phyloP scores from a whole-genome alignment of 2,329 filamentous ascomycete species.

The Claviceps sp. region DNA sequence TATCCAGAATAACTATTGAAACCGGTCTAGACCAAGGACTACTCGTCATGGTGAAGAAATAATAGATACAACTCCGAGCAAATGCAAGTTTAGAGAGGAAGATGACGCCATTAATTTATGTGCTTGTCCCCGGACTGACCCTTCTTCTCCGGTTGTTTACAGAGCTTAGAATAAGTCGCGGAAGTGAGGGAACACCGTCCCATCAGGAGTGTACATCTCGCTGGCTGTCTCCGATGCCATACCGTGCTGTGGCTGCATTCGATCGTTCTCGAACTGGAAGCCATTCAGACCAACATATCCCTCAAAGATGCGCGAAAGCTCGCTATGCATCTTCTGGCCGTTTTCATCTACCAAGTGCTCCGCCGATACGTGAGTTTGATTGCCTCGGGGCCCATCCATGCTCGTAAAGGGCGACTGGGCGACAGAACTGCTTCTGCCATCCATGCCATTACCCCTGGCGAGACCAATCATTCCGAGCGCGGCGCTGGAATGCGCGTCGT shows the following conservation, averaged over 20 bases:
- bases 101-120: not conserved
- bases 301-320: conserved; percentile 37
- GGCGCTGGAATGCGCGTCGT: conserved; percentile 38
- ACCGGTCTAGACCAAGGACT: no score
- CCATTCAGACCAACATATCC: conserved; percentile 24
- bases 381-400: conserved; percentile 12
- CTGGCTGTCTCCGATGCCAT: conserved; percentile 10
- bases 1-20: no score
- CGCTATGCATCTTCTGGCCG: conserved; percentile 35
- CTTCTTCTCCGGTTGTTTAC: not conserved
- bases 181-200: conserved; percentile 24
- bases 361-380: not conserved
- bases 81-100: not conserved
- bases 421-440: conserved; percentile 9
- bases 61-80: no score
- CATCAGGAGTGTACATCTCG: conserved; percentile 13
- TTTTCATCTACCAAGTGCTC: conserved; percentile 22
- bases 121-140: not conserved
- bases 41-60: no score
- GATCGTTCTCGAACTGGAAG: conserved; percentile 17
- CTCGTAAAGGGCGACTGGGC: conserved; percentile 16
- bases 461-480: conserved; percentile 43
- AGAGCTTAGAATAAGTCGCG: conserved; percentile 22
- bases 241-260: conserved; percentile 12
- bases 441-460: conserved; percentile 25